phyloP scores from a whole-genome alignment of 1,284 basidiomycete species.

The Pisolithus thermaeus region DNA sequence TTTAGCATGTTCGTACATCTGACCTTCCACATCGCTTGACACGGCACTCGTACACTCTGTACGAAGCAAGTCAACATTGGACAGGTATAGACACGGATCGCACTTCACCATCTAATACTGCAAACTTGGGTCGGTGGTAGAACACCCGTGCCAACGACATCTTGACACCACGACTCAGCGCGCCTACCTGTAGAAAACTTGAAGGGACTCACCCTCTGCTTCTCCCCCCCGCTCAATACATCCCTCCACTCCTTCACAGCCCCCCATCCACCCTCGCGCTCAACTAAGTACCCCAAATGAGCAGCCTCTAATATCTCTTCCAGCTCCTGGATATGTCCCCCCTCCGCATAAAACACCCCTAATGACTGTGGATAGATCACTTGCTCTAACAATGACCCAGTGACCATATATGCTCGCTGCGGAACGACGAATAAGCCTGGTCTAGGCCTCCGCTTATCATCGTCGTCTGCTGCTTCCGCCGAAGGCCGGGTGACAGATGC shows the following conservation, averaged over 20 bases:
- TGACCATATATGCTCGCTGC: slow-evolving; percentile 87
- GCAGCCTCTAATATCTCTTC: slow-evolving; percentile 73
- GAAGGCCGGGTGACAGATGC: slow-evolving; percentile 30
- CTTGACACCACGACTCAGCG: slow-evolving; percentile 31
- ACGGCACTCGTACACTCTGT: slow-evolving; percentile 94
- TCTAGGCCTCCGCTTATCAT: slow-evolving; percentile 38
- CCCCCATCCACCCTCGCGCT: slow-evolving; percentile 84
- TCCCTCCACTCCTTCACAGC: slow-evolving; percentile 96
- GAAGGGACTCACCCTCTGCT: slow-evolving; percentile 65
- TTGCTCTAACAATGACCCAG: slow-evolving; percentile 86
- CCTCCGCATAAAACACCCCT: slow-evolving; percentile 56
- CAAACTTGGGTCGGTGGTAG: slow-evolving; percentile 78
- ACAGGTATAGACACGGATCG: background rate
- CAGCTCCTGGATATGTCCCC: slow-evolving; percentile 47
- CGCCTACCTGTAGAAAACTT: background rate
- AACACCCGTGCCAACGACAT: slow-evolving; percentile 85
- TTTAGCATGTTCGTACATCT: slow-evolving; percentile 95
- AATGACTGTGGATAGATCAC: slow-evolving; percentile 84
- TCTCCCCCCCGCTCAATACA: slow-evolving; percentile 92
- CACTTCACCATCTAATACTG: slow-evolving; percentile 62
- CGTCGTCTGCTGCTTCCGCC: slow-evolving; percentile 16
- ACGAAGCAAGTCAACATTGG: slow-evolving; percentile 1
- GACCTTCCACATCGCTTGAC: slow-evolving; percentile 92
- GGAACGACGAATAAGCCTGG: slow-evolving; percentile 83
- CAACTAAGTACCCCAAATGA: slow-evolving; percentile 82